Evolutionary conservation across 2,329 filamentous ascomycete genomes (phyloP).

Genomic region (Thermothelomyces thermophilus): DNA sequence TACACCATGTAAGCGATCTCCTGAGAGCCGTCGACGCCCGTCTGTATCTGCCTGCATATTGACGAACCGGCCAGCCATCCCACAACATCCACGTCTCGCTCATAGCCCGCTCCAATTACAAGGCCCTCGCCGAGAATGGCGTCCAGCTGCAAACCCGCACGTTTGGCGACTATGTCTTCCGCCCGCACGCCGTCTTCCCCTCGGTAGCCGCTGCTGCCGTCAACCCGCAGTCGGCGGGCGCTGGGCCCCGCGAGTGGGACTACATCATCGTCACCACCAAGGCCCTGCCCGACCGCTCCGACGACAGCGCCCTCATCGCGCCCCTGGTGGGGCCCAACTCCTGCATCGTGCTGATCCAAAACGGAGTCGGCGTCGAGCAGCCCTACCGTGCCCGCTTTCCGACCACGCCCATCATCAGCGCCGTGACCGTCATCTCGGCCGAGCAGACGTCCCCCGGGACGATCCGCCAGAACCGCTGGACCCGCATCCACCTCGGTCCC

Average conservation of each 20-base stretch:
- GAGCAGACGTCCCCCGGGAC: conserved; percentile 58
- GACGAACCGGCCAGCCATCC: conserved; percentile 34
- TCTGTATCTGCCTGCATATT: neutral
- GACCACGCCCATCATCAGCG: conserved; percentile 53
- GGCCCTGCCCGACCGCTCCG: conserved; percentile 57
- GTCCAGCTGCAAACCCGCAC: conserved; percentile 58
- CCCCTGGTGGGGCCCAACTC: conserved; percentile 50
- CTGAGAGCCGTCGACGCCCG: too few relatives aligned
- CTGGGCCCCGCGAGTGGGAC: conserved; percentile 35
- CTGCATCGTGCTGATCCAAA: conserved; percentile 62
- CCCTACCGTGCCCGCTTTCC: conserved; percentile 60
- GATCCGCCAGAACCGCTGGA: conserved; percentile 68
- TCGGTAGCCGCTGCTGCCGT: conserved; percentile 50
- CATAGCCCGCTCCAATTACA: conserved; percentile 68
- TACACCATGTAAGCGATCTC: conserved; percentile 47
- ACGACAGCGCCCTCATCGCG: conserved; percentile 55
- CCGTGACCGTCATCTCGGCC: conserved; percentile 62
- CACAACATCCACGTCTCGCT: conserved; percentile 57
- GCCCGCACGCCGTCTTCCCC: conserved; percentile 55
- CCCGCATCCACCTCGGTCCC: conserved; percentile 61
- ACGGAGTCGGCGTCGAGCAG: conserved; percentile 63
- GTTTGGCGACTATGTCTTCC: conserved; percentile 62
- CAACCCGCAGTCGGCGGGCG: conserved; percentile 11
- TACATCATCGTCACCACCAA: conserved; percentile 66
- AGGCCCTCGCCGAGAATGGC: conserved; percentile 52